Percentiles rank a stretch among this genome's conserved stretches.
These are phyloP conservation scores for Ricinus communis DNA, from an alignment of 345 rosid genomes.

Conservation along the genomic window DNA sequence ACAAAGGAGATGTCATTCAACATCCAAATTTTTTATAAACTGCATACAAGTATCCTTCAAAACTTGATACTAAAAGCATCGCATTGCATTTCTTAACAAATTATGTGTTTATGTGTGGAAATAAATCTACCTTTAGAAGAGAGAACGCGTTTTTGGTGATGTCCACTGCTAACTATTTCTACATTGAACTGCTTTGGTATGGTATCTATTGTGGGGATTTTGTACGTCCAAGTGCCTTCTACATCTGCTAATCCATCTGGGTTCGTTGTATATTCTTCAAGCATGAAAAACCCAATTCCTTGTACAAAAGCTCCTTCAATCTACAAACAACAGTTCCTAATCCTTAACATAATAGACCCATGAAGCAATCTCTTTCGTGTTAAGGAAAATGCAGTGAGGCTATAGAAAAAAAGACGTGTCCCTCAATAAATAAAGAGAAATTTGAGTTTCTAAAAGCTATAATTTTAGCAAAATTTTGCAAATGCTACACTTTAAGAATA, in stretches of 20 bases:
- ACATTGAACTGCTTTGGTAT: slow-evolving; percentile 75
- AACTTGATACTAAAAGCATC: too few species aligned
- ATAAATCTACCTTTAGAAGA: slow-evolving; percentile 95
- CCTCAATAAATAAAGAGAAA: too few species aligned
- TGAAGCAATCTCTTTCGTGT: too few species aligned
- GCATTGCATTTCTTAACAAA: too few species aligned
- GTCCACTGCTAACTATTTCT: slow-evolving; percentile 70
- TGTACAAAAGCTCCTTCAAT: slow-evolving; percentile 95
- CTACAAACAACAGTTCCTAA: slow-evolving; percentile 40
- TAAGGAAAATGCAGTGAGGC: too few species aligned
- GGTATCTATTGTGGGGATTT: slow-evolving; percentile 81
- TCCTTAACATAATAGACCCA: too few species aligned
- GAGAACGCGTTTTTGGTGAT: slow-evolving; percentile 67
- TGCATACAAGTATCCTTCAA: too few species aligned
- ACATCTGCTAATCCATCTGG: slow-evolving; percentile 68
- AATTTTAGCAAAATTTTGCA: not conserved
- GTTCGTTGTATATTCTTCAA: slow-evolving; percentile 78
- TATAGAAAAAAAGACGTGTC: too few species aligned
- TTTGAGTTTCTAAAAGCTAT: too few species aligned
- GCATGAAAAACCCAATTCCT: slow-evolving; percentile 92
- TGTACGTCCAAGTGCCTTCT: slow-evolving; percentile 86
- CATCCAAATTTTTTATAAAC: too few species aligned
- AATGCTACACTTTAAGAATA: not conserved
- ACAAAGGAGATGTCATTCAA: too few species aligned
- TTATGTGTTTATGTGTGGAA: too few species aligned